Conservation (phyloP, 345 rosid genomes). For the Excoecaria agallocha region DNA sequence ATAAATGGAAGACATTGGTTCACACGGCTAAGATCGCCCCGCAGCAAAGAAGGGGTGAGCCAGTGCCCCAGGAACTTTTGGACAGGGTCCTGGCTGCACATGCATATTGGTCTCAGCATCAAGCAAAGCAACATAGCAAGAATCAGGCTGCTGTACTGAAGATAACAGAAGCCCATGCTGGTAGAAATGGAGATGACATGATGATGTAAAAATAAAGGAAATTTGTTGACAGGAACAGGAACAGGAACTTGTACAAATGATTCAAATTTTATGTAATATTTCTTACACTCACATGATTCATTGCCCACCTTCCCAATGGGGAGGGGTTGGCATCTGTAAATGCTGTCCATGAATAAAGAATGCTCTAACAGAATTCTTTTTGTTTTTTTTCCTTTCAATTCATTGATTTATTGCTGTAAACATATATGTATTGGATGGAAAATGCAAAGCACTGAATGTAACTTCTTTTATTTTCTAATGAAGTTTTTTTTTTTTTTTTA, state of each 20-base stretch:
- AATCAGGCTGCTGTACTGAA: constrained; percentile 30
- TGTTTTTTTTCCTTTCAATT: constrained; percentile 8
- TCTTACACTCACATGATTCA: constrained; percentile 41
- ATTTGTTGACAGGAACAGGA: constrained; percentile 23
- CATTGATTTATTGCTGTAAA: constrained; percentile 32
- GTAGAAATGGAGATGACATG: constrained; percentile 17
- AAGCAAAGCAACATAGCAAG: constrained; percentile 66
- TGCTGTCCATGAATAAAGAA: constrained; percentile 41
- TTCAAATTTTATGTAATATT: constrained; percentile 39
- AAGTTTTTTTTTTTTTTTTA: too few relatives aligned
- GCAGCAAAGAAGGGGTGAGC: constrained; percentile 93
- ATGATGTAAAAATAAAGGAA: constrained; percentile 32
- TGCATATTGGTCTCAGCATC: constrained; percentile 78
- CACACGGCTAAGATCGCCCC: constrained; percentile 90
- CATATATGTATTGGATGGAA: constrained; percentile 8
- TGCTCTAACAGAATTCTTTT: constrained; percentile 18
- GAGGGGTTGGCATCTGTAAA: constrained; percentile 44
- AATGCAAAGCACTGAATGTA: neutral
- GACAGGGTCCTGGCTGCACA: constrained; percentile 91
- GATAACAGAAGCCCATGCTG: constrained; percentile 22
- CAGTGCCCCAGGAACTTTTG: constrained; percentile 86
- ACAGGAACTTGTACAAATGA: constrained; percentile 41
- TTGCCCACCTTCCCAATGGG: constrained; percentile 23
- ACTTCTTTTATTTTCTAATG: too few relatives aligned
- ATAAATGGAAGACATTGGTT: constrained; percentile 97